Evolutionary conservation across 2,329 filamentous ascomycete species (phyloP).

Genomic region (Aspergillus puulaauensis): DNA sequence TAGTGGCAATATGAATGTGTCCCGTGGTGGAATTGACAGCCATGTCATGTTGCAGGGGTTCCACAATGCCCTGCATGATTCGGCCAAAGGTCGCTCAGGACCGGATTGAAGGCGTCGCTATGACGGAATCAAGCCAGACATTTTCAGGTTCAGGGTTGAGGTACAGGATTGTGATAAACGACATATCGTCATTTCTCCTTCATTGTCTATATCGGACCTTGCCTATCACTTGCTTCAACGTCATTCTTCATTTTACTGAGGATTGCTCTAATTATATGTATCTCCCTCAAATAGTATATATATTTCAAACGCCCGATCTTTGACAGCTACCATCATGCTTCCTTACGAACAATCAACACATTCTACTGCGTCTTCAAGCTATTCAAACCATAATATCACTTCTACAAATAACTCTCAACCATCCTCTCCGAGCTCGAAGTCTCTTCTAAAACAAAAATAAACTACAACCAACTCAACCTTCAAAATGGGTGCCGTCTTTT

Average conservation of each 20-base stretch:
- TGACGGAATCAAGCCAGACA: conserved; percentile 14
- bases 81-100: background rate
- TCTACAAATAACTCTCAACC: conserved; percentile 2
- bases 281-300: conserved; percentile 8
- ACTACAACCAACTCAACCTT: conserved; percentile 13
- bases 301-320: background rate
- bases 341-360: conserved; percentile 24
- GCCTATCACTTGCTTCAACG: background rate
- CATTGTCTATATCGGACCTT: background rate
- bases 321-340: conserved; percentile 29
- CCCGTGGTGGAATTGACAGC: background rate
- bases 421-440: conserved; percentile 10
- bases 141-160: background rate
- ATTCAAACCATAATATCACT: conserved; percentile 11
- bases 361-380: conserved; percentile 31
- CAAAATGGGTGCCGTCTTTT: conserved; percentile 80
- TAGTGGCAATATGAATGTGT: conserved; percentile 1
- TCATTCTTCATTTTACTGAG: conserved; percentile 7
- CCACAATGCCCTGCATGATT: conserved; percentile 8
- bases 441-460: conserved; percentile 11
- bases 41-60: conserved; percentile 48
- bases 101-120: conserved; percentile 10
- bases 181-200: conserved; percentile 3
- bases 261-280: conserved; percentile 1
- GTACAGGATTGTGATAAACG: background rate